Conservation (phyloP, 1,139 yeast genomes). For the Yamadazyma conglobata region DNA sequence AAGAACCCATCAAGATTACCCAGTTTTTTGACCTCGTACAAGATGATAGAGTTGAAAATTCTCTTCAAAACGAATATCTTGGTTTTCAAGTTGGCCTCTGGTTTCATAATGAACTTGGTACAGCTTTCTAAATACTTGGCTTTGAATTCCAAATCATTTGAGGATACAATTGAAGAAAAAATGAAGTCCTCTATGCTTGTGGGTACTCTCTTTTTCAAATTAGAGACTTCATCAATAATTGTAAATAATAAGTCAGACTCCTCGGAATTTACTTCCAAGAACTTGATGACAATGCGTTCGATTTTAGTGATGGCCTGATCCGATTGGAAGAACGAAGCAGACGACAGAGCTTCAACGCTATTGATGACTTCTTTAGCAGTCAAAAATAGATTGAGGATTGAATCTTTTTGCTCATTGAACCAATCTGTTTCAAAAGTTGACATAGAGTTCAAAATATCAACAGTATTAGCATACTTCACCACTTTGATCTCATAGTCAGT, state of each 20-base stretch:
- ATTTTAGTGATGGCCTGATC: slow-evolving; percentile 66
- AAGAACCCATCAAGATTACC: slow-evolving; percentile 53
- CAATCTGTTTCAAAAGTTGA: slow-evolving; percentile 54
- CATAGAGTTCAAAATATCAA: slow-evolving; percentile 61
- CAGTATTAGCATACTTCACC: slow-evolving; percentile 64
- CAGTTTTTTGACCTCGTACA: slow-evolving; percentile 54
- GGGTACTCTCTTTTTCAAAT: slow-evolving; percentile 46
- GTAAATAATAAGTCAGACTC: slow-evolving; percentile 40
- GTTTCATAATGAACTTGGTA: slow-evolving; percentile 44
- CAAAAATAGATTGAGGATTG: slow-evolving; percentile 45
- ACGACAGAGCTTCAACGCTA: slow-evolving; percentile 40
- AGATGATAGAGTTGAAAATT: slow-evolving; percentile 63
- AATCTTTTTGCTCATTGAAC: slow-evolving; percentile 53
- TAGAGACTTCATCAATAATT: slow-evolving; percentile 47
- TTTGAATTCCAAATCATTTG: slow-evolving; percentile 45
- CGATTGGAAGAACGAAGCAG: slow-evolving; percentile 68
- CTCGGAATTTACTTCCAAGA: slow-evolving; percentile 32
- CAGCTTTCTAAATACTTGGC: slow-evolving; percentile 52
- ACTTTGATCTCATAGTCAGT: slow-evolving; percentile 52
- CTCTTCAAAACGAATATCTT: slow-evolving; percentile 62
- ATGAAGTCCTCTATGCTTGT: slow-evolving; percentile 54
- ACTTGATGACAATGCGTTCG: slow-evolving; percentile 52
- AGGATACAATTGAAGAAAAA: slow-evolving; percentile 53
- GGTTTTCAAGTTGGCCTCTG: slow-evolving; percentile 45
- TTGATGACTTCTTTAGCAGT: slow-evolving; percentile 44